Conservation (phyloP, 306 rosid species). For the Lathyrus sativus region DNA sequence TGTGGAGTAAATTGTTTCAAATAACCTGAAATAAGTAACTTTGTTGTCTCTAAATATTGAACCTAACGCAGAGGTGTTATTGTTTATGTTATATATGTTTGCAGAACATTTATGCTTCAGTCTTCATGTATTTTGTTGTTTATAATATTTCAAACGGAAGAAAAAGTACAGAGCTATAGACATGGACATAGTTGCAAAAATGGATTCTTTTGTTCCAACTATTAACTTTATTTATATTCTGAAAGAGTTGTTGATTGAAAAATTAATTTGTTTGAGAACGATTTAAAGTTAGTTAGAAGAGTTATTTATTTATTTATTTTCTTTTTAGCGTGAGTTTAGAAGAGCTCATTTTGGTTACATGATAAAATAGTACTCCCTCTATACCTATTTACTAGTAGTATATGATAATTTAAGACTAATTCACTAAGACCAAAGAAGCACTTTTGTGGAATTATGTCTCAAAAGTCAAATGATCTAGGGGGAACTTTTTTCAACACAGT, state of each 20-base stretch:
- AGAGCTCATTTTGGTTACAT: background rate
- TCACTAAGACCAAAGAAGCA: background rate
- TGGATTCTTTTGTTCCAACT: background rate
- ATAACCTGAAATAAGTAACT: conserved; percentile 31
- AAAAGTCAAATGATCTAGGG: too few species aligned
- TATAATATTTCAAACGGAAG: background rate
- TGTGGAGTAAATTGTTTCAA: conserved; percentile 33
- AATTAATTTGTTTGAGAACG: background rate
- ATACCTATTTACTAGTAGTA: background rate
- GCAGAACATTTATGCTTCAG: background rate
- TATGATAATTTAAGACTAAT: background rate
- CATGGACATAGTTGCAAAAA: background rate
- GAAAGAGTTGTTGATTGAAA: background rate
- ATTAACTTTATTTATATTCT: background rate
- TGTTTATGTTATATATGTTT: background rate
- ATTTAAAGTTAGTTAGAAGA: too few species aligned
- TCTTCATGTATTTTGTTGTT: background rate
- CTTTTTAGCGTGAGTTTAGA: background rate
- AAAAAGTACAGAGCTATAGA: background rate
- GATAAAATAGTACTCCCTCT: background rate
- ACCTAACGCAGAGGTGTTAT: too few species aligned
- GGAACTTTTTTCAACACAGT: too few species aligned
- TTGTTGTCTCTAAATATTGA: conserved; percentile 13
- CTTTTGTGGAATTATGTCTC: background rate
- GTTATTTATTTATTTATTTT: background rate